Percentiles rank a stretch among this genome's conserved stretches.
These are phyloP conservation scores for Aaosphaeria pasadenensis DNA, from an alignment of 2,329 filamentous ascomycete genomes.

Conservation along the genomic window DNA sequence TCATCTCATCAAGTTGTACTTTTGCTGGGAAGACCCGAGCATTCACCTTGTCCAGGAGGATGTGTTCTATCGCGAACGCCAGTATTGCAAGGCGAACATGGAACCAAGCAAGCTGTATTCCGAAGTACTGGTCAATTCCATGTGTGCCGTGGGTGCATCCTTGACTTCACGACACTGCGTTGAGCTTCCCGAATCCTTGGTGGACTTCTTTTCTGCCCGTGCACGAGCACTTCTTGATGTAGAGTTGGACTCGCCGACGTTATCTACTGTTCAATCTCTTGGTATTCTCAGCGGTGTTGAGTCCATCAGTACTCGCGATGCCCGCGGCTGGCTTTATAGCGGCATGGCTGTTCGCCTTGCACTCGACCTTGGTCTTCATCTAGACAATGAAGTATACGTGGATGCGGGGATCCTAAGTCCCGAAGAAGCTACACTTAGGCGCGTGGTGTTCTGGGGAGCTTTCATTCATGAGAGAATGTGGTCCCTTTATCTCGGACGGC, in stretches of 20 bases:
- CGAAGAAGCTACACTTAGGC: neutral
- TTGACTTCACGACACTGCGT: constrained; percentile 35
- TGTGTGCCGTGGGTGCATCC: constrained; percentile 32
- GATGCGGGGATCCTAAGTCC: neutral
- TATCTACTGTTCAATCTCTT: constrained; percentile 49
- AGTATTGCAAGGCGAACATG: neutral
- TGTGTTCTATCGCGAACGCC: constrained; percentile 12
- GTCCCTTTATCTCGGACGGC: neutral
- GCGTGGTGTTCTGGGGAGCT: neutral
- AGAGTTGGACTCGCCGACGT: constrained; percentile 46
- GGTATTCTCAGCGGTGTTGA: constrained; percentile 46
- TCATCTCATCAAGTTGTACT: constrained; percentile 46
- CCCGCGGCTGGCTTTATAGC: constrained; percentile 36
- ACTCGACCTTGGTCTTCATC: neutral
- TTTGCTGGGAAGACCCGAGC: constrained; percentile 49
- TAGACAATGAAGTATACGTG: neutral
- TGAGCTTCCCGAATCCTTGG: constrained; percentile 29
- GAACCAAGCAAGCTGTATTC: constrained; percentile 13
- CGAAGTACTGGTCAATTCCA: constrained; percentile 15
- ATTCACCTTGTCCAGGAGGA: constrained; percentile 46
- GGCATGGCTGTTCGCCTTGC: constrained; percentile 44
- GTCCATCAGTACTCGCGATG: constrained; percentile 44
- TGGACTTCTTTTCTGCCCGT: constrained; percentile 43
- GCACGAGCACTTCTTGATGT: constrained; percentile 47
- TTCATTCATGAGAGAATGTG: constrained; percentile 27